Percentiles rank a stretch among this genome's conserved stretches.
Conservation (phyloP, 805 yeast genomes). For the Hanseniaspora guilliermondii region DNA sequence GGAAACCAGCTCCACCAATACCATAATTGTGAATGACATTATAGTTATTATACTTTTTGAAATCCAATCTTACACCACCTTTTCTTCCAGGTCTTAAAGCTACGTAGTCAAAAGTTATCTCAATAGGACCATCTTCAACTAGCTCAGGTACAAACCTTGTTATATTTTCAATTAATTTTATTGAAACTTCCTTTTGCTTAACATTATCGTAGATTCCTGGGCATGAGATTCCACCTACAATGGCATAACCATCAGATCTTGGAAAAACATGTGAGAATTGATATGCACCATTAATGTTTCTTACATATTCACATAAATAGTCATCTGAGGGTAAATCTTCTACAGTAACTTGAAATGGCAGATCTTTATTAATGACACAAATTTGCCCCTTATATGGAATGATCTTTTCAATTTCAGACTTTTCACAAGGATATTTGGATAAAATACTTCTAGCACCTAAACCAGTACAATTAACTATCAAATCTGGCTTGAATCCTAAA, state of each 20-base stretch:
- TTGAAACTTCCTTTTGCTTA: conserved; percentile 34
- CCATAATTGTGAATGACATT: conserved; percentile 52
- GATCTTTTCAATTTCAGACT: conserved; percentile 28
- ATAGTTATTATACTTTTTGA: conserved; percentile 23
- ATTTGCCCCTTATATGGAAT: conserved; percentile 53
- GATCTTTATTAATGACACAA: conserved; percentile 37
- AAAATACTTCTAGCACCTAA: conserved; percentile 30
- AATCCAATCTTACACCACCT: conserved; percentile 46
- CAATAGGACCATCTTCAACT: conserved; percentile 11
- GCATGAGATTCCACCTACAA: conserved; percentile 44
- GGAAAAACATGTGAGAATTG: conserved; percentile 54
- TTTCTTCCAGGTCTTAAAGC: conserved; percentile 58
- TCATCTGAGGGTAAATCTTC: conserved; percentile 20
- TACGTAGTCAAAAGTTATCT: conserved; percentile 19
- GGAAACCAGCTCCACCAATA: conserved; percentile 69
- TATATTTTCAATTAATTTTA: conserved; percentile 39
- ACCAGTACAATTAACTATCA: conserved; percentile 50
- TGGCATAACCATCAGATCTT: conserved; percentile 60
- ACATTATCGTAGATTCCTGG: conserved; percentile 25
- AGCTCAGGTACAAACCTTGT: conserved; percentile 22
- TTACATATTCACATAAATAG: conserved; percentile 6
- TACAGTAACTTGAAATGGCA: conserved; percentile 28
- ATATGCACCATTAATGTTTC: background rate
- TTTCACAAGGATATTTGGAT: conserved; percentile 33
- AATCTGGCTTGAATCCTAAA: conserved; percentile 32